phyloP scores from a whole-genome alignment of 805 yeast genomes.

The Candida ipomoeae region DNA sequence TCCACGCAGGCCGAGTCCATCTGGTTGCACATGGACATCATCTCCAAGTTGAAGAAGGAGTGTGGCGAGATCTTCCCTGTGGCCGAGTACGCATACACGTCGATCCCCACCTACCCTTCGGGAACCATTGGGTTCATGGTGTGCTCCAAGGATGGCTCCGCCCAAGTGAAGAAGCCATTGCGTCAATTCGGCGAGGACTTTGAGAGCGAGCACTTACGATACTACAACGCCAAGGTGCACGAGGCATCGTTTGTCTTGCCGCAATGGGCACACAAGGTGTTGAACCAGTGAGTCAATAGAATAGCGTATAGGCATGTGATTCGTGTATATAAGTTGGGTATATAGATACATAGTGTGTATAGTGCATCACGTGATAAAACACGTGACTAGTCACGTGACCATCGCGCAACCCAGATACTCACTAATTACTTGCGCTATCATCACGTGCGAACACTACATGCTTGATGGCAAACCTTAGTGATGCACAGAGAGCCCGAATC shows the following conservation, averaged over 20 bases:
- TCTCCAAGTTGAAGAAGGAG: conserved; percentile 75
- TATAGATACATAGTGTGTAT: too few relatives aligned
- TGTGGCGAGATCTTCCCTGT: conserved; percentile 85
- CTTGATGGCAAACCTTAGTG: conserved; percentile 21
- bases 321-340: too few relatives aligned
- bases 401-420: too few relatives aligned
- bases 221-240: conserved; percentile 83
- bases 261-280: conserved; percentile 67
- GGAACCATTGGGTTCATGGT: conserved; percentile 99
- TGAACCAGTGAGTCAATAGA: conserved; percentile 24
- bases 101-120: conserved; percentile 95
- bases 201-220: conserved; percentile 64
- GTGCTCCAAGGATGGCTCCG: conserved; percentile 69
- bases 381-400: too few relatives aligned
- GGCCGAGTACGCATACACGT: conserved; percentile 85
- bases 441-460: background rate
- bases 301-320: background rate
- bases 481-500: conserved; percentile 31
- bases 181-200: conserved; percentile 60
- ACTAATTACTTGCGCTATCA: background rate
- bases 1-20: conserved; percentile 95
- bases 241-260: conserved; percentile 88
- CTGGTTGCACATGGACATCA: conserved; percentile 86
- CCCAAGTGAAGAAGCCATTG: conserved; percentile 64
- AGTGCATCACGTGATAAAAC: too few relatives aligned